Base-by-base conservation (phyloP, 805 yeast species). In the Candida krabiensis region DNA sequence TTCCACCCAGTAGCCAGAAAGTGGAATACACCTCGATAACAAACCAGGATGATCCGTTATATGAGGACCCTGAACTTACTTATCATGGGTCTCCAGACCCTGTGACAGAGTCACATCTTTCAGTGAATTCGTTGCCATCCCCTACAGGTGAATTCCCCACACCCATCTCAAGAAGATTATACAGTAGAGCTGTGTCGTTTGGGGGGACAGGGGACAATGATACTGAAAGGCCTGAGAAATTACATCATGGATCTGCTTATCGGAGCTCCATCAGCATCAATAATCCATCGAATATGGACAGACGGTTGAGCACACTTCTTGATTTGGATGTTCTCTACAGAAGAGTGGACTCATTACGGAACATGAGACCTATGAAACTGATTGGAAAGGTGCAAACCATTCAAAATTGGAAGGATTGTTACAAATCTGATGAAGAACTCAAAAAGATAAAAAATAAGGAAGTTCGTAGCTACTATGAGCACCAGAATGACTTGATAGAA, bases 401-500 rank as follows among this genome's bases (percentile, higher is more conserved):
- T 21, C 45, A 43, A 16, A 63, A 72, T 37, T 77, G 83, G 83
- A 39, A 35, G 17, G 29, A 37, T 9, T 43, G 47, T 36, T 38
- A 43, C 28, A 41, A 51, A 13, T 23, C 50, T 4, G 66, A 59
- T 0, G 49, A 46, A 1, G 50, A 49, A 24, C 35, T 66, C 21
- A 35, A 49, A 12, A 46, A 38, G 7, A 44, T 60, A 13, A 56
- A 56, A 31, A 60, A 52, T 16, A 55, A 46, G 28, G 38, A 47
- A 9, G 35, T 75, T 4, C 60, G 67, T 19, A 39, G 56, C 14
- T 83, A 63, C 56, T 85, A 86, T 59, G 58, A 60, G 28, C 55
- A 62, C 2, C 91, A 84, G 59, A 85, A 85, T 55, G 75, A 68
- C 28, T 55, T 79, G 36, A 76, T 84, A 36, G 74, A 70, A 17